These are phyloP conservation scores for Manihot esculenta DNA, from an alignment of 441 rosid species.

Conservation along the genomic window DNA sequence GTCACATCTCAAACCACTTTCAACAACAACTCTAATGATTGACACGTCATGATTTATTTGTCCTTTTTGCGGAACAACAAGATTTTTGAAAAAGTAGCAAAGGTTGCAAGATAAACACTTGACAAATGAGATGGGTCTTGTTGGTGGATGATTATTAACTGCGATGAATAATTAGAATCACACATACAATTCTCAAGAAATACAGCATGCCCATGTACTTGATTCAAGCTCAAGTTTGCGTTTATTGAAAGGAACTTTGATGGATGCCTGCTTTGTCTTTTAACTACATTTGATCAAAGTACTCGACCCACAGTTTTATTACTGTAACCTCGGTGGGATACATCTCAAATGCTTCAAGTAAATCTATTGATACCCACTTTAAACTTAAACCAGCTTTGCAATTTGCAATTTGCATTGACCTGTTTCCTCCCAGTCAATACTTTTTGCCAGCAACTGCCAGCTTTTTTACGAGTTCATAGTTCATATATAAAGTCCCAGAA, in stretches of 20 bases:
- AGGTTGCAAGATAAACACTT: too few species aligned
- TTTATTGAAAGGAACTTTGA: conserved; percentile 16
- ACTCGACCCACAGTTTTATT: conserved; percentile 1
- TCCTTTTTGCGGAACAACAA: too few species aligned
- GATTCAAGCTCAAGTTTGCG: conserved; percentile 21
- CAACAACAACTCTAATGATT: not conserved
- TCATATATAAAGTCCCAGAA: not conserved
- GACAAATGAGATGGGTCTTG: not conserved
- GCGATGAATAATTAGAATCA: not conserved
- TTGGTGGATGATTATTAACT: not conserved
- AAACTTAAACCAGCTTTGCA: not conserved
- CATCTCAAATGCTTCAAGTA: conserved; percentile 3
- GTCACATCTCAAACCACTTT: not conserved
- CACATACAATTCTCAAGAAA: not conserved
- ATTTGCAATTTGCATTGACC: conserved; percentile 13
- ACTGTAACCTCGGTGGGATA: conserved; percentile 23
- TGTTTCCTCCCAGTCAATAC: not conserved
- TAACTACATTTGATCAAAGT: not conserved
- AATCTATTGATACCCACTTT: not conserved
- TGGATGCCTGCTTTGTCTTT: not conserved
- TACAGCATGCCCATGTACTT: conserved; percentile 10
- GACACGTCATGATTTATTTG: not conserved
- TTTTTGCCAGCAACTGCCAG: not conserved
- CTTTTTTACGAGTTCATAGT: conserved; percentile 2
- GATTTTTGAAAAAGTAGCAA: too few species aligned